These are phyloP conservation scores for Xylariaceae sp. DNA, from an alignment of 2,329 filamentous ascomycete genomes.

Conservation along the genomic window DNA sequence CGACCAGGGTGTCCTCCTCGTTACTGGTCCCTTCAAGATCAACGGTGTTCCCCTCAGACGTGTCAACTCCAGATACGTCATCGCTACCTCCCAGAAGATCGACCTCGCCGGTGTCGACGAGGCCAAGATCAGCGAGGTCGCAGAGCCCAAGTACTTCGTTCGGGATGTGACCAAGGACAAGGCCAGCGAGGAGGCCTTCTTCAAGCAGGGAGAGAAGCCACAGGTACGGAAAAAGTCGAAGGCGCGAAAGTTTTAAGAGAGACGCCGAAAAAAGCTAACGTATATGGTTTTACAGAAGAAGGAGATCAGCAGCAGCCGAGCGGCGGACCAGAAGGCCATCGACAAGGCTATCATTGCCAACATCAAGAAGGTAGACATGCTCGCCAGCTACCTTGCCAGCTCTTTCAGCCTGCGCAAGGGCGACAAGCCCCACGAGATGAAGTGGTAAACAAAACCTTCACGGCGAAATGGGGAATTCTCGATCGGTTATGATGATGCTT, in stretches of 20 bases:
- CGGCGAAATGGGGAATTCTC: conserved; percentile 17
- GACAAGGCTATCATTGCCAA: conserved; percentile 92
- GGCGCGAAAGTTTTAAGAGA: conserved; percentile 1
- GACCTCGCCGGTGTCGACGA: conserved; percentile 80
- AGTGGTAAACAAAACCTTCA: conserved; percentile 64
- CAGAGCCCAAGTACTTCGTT: conserved; percentile 85
- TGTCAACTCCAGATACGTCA: conserved; percentile 90
- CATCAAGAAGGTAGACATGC: conserved; percentile 98
- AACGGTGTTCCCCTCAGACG: conserved; percentile 97
- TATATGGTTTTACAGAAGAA: conserved; percentile 69
- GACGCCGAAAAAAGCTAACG: conserved; percentile 32
- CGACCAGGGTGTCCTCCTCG: conserved; percentile 94
- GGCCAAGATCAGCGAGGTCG: conserved; percentile 78
- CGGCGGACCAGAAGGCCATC: conserved; percentile 95
- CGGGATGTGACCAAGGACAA: conserved; percentile 94
- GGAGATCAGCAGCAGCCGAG: conserved; percentile 84
- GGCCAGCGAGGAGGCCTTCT: conserved; percentile 96
- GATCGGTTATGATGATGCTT: conserved; percentile 27
- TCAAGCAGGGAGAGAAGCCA: conserved; percentile 98
- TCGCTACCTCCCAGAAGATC: conserved; percentile 81
- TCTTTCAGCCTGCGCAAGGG: conserved; percentile 99
- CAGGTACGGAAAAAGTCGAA: conserved; percentile 58
- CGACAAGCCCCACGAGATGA: conserved; percentile 99
- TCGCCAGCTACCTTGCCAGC: conserved; percentile 87
- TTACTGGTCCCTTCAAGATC: conserved; percentile 99